A percentile compares a stretch with the other conserved stretches of the same genome.
Conservation (phyloP, 108 stramenopile species). For the Fragilaria radians region DNA sequence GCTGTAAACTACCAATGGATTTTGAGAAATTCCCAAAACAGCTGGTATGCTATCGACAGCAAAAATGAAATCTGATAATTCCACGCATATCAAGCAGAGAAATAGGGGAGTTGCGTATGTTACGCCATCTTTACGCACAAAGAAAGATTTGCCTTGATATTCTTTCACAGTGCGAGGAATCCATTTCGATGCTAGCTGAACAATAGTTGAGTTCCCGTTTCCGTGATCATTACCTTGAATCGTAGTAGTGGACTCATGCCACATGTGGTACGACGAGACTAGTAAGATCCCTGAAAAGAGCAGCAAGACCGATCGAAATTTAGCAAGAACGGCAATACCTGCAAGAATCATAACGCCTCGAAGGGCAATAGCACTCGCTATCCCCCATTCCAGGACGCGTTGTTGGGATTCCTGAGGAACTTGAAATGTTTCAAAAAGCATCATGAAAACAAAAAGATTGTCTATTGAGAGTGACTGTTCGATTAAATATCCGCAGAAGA, state of each 20-base stretch:
- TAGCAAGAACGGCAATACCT: constrained; percentile 38
- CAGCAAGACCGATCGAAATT: constrained; percentile 29
- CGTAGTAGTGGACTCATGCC: constrained; percentile 13
- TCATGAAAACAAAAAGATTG: constrained; percentile 60
- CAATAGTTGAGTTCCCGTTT: constrained; percentile 20
- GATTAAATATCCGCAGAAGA: constrained; percentile 51
- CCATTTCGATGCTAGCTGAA: constrained; percentile 16
- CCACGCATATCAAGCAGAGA: constrained; percentile 49
- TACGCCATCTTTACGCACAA: constrained; percentile 20
- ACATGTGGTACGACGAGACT: constrained; percentile 21
- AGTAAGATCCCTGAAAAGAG: constrained; percentile 44
- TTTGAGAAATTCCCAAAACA: constrained; percentile 40
- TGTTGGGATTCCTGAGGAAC: constrained; percentile 26
- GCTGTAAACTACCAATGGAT: constrained; percentile 51
- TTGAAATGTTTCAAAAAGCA: constrained; percentile 60
- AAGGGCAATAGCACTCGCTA: constrained; percentile 46
- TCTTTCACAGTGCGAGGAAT: constrained; percentile 17
- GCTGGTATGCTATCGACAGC: constrained; percentile 63
- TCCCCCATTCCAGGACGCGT: constrained; percentile 40
- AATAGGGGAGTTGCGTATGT: constrained; percentile 40
- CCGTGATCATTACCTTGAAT: constrained; percentile 28
- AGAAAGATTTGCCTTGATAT: constrained; percentile 47
- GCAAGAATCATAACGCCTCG: constrained; percentile 50
- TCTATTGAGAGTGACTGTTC: constrained; percentile 56
- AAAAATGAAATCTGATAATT: constrained; percentile 55